Evolutionary conservation across 371 early-diverging fungal genomes (phyloP), one percentile per base, ranked within the genome.

Genomic region (Mortierella sp.): DNA sequence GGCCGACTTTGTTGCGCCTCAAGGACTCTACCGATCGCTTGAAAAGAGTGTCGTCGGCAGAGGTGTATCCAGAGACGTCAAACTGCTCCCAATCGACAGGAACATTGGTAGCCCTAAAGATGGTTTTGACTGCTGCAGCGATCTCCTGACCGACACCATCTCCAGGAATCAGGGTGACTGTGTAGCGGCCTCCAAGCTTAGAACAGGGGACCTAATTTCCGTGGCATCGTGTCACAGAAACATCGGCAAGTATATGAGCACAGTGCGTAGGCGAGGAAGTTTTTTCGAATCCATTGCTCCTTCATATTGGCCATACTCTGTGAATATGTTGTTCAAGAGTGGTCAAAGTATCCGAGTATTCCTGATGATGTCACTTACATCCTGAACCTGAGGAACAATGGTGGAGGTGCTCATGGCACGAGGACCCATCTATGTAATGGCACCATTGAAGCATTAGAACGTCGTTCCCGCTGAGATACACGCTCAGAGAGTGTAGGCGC

Each of bases 101-200:
- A n/a, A 92, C 96, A 50, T 92, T 85, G 64, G 93, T 93, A 18
- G 96, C 97, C 71, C 85, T 87, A 84, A 98, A 98, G 61, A 98
- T 89, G 38, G 93, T 86, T 86, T 96, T 96, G 56, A 98, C 96
- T n/a, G 97, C 87, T 13, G 83, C 80, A 43, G 96, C 88, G 60
- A 94, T 89, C 81, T 98, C 98, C 81, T 89, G 89, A 68, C 98
- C 98, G 64, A 97, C 91, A 82, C 98, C 98, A 82, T 98, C 98
- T 76, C 98, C 98, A 56, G 98, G 98, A 71, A 98, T 95, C 54
- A 98, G 84, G 16, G 98, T 98, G 41, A 96, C 95, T 53, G 94
- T 97, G 87, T 94, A 91, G 49, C 87, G 89, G 51, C 97, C 98
- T 50, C 93, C 95, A 82, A 94, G 92, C 82, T 88, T 88, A 67